A percentile compares a stretch with the other conserved stretches of the same genome.
phyloP scores from a whole-genome alignment of 768 basidiomycete species.

The Termitomyces sp. region DNA sequence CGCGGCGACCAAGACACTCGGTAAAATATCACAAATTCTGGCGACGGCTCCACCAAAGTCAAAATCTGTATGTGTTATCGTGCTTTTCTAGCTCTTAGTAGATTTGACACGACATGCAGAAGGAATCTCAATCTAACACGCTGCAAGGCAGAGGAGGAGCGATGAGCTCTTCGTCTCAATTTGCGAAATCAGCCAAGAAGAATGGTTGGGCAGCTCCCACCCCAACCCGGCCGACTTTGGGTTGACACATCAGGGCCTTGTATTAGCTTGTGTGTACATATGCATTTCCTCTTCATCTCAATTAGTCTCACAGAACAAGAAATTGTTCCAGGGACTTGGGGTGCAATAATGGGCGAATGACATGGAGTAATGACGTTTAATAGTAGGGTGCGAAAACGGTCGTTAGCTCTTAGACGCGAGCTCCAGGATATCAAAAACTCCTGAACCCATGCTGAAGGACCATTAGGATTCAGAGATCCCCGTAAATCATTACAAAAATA shows the following conservation, averaged over 20 bases:
- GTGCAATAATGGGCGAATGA: not conserved
- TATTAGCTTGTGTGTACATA: not conserved
- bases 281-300: not conserved
- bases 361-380: not conserved
- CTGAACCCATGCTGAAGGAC: not conserved
- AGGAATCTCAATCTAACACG: not conserved
- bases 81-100: not conserved
- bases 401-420: not conserved
- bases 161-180: conserved; percentile 17
- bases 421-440: not conserved
- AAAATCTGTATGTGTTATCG: not conserved
- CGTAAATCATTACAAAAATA: not conserved
- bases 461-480: not conserved
- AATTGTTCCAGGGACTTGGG: not conserved
- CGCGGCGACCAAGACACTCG: not conserved
- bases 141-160: not conserved
- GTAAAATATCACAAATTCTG: not conserved
- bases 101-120: not conserved
- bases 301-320: not conserved
- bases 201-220: conserved; percentile 24
- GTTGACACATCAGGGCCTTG: not conserved
- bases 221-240: conserved; percentile 20
- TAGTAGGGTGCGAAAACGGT: too few relatives aligned
- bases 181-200: conserved; percentile 17
- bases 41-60: not conserved